These are phyloP conservation scores for Pichia sp. DNA, from an alignment of 1,139 yeast species.

Conservation along the genomic window DNA sequence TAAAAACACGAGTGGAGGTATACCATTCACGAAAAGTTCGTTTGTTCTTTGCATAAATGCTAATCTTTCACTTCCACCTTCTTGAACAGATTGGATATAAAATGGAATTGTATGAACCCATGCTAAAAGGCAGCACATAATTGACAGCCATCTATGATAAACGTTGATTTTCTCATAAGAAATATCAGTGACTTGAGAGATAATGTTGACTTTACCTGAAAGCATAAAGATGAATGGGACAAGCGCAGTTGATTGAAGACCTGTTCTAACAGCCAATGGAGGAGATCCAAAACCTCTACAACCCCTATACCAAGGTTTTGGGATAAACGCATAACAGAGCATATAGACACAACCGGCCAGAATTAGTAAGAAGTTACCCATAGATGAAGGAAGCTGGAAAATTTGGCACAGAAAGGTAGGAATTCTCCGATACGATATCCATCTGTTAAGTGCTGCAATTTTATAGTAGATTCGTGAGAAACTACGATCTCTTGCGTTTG, in stretches of 20 bases:
- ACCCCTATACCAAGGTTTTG: slow-evolving; percentile 49
- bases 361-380: slow-evolving; percentile 41
- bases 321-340: slow-evolving; percentile 39
- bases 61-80: slow-evolving; percentile 39
- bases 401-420: slow-evolving; percentile 32
- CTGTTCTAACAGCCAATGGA: slow-evolving; percentile 54
- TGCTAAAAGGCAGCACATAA: slow-evolving; percentile 38
- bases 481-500: slow-evolving; percentile 15
- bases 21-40: slow-evolving; percentile 28
- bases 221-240: slow-evolving; percentile 45
- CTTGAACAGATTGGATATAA: slow-evolving; percentile 37
- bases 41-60: slow-evolving; percentile 15
- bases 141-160: slow-evolving; percentile 42
- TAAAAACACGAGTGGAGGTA: slow-evolving; percentile 40
- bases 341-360: slow-evolving; percentile 38
- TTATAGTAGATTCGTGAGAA: slow-evolving; percentile 17
- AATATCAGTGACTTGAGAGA: slow-evolving; percentile 46
- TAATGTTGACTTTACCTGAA: slow-evolving; percentile 47
- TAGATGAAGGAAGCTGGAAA: slow-evolving; percentile 46
- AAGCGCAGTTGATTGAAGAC: slow-evolving; percentile 45
- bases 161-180: slow-evolving; percentile 50
- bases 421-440: slow-evolving; percentile 42
- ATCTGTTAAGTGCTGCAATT: slow-evolving; percentile 36
- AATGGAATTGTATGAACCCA: slow-evolving; percentile 52
- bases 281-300: slow-evolving; percentile 58